These are phyloP conservation scores for Backusella circina DNA, from an alignment of 192 early-diverging fungal genomes.

Conservation along the genomic window DNA sequence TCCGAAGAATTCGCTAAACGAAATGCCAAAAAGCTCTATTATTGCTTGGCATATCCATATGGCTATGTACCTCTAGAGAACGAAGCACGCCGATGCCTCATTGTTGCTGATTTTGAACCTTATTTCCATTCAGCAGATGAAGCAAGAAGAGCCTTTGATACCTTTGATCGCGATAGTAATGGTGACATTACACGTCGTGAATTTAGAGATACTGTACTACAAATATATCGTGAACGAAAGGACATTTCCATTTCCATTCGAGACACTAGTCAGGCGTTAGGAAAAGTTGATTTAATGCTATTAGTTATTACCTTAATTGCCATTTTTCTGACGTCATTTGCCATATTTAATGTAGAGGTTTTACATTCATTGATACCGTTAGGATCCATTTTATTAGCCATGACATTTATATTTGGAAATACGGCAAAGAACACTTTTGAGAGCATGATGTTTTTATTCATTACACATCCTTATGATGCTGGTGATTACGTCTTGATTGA, in stretches of 20 bases:
- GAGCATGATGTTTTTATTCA: constrained; percentile 81
- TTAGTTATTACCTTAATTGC: constrained; percentile 48
- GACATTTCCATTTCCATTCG: constrained; percentile 63
- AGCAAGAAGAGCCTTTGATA: constrained; percentile 74
- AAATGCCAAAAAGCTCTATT: constrained; percentile 25
- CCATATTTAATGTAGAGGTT: constrained; percentile 31
- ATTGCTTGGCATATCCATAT: constrained; percentile 13
- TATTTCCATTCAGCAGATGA: constrained; percentile 70
- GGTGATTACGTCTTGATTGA: constrained; percentile 79
- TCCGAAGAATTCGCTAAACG: constrained; percentile 23
- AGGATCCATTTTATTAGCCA: constrained; percentile 48
- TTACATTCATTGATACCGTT: constrained; percentile 19
- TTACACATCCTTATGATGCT: constrained; percentile 66
- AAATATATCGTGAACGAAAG: constrained; percentile 78
- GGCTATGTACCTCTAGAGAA: background rate
- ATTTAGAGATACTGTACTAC: constrained; percentile 73
- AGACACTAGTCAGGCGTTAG: constrained; percentile 83
- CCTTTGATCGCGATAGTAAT: constrained; percentile 86
- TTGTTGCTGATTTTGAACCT: constrained; percentile 66
- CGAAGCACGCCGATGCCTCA: constrained; percentile 49
- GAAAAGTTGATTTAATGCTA: constrained; percentile 67
- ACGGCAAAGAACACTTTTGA: constrained; percentile 78
- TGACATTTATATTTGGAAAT: constrained; percentile 83
- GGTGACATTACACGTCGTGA: constrained; percentile 80
- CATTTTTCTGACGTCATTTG: constrained; percentile 47